Evolutionary conservation across 2,329 filamentous ascomycete genomes (phyloP).

Genomic region (Mollisia scopiformis): DNA sequence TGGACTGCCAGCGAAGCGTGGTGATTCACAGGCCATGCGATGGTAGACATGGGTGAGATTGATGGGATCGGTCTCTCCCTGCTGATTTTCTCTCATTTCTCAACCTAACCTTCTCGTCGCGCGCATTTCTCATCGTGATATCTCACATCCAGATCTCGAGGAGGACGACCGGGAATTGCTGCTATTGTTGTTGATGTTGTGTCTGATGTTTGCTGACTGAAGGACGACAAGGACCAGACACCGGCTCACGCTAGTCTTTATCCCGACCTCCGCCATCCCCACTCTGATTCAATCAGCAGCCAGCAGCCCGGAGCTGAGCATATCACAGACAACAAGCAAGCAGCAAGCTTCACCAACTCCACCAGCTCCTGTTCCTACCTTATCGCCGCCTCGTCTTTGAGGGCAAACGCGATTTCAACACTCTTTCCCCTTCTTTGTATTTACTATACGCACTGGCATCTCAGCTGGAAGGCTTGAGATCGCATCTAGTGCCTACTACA

Average conservation of each 20-base stretch:
- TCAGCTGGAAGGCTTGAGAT: conserved; percentile 35
- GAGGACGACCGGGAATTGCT: not conserved
- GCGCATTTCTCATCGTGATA: not conserved
- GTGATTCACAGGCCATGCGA: not conserved
- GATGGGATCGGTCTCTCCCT: not conserved
- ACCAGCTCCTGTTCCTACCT: not conserved
- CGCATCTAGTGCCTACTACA: conserved; percentile 25
- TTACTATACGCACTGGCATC: conserved; percentile 22
- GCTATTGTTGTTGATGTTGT: not conserved
- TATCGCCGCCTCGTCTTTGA: not conserved
- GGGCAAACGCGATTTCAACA: not conserved
- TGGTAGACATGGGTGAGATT: no score
- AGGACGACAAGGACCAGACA: not conserved
- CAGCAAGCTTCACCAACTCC: not conserved
- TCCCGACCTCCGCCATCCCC: not conserved
- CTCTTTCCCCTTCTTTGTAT: not conserved
- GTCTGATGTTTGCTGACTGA: no score
- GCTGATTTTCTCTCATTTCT: not conserved
- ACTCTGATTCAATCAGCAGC: not conserved
- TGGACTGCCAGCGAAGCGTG: not conserved
- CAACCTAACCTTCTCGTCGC: not conserved
- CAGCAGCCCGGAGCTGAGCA: not conserved
- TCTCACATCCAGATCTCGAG: not conserved
- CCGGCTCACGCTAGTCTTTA: conserved; percentile 1
- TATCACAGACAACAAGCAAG: not conserved